phyloP scores from a whole-genome alignment of 768 basidiomycete species.

The Phylloporus sp. region DNA sequence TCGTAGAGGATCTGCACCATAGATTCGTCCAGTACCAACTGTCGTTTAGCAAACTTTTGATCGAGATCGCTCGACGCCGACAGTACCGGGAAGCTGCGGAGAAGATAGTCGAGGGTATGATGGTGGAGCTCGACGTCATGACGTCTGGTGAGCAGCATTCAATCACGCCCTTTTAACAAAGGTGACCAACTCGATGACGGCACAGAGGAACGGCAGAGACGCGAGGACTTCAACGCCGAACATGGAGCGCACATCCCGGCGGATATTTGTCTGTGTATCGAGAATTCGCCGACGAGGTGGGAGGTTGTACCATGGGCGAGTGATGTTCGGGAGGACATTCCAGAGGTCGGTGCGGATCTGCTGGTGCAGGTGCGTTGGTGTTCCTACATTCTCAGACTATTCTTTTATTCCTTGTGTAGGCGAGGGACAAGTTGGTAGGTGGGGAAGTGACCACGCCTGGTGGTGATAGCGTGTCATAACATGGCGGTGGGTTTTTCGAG shows the following conservation, averaged over 20 bases:
- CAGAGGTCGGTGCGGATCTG: conserved; percentile 57
- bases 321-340: conserved; percentile 53
- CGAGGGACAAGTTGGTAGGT: conserved; percentile 22
- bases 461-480: conserved; percentile 27
- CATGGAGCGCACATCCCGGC: conserved; percentile 71
- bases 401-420: conserved; percentile 20
- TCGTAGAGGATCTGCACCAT: conserved; percentile 59
- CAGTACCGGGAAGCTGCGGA: conserved; percentile 64
- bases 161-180: background rate
- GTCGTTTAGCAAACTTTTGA: conserved; percentile 66
- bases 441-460: conserved; percentile 15
- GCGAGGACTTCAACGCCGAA: conserved; percentile 65
- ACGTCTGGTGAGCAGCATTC: conserved; percentile 46
- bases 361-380: conserved; percentile 43
- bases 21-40: conserved; percentile 65
- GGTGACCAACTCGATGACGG: background rate
- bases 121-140: conserved; percentile 58
- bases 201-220: conserved; percentile 61
- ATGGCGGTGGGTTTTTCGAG: too few relatives aligned
- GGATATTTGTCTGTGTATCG: conserved; percentile 75
- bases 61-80: conserved; percentile 67
- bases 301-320: conserved; percentile 56
- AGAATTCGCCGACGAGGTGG: conserved; percentile 71
- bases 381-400: background rate
- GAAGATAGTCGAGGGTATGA: conserved; percentile 61